Conservation (phyloP, 495 filamentous ascomycete species). For the Penicillium lividum region DNA sequence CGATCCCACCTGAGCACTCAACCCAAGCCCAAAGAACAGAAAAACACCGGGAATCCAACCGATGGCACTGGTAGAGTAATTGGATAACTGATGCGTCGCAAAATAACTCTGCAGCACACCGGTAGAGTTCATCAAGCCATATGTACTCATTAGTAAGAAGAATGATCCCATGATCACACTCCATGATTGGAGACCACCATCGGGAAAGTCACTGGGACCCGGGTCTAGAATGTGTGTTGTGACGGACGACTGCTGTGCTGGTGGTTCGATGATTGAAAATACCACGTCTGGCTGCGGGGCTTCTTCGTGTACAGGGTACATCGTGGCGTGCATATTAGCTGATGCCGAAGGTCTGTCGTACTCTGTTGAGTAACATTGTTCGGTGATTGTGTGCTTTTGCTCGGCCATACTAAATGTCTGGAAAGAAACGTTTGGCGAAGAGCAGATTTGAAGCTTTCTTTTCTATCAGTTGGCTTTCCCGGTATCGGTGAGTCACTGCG, state of each 20-base stretch:
- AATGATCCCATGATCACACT: conserved; percentile 66
- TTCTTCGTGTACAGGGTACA: conserved; percentile 10
- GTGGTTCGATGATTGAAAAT: conserved; percentile 27
- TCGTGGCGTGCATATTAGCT: not conserved
- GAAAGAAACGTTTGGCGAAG: not conserved
- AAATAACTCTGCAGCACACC: conserved; percentile 67
- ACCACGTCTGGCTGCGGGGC: conserved; percentile 14
- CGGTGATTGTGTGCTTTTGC: not conserved
- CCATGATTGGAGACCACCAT: conserved; percentile 62
- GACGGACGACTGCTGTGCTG: conserved; percentile 22
- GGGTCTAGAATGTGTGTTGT: conserved; percentile 19
- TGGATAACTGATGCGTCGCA: conserved; percentile 55
- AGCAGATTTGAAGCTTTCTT: not conserved
- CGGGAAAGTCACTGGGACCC: conserved; percentile 50
- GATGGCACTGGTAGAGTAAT: conserved; percentile 56
- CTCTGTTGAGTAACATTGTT: not conserved
- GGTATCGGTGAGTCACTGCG: conserved; percentile 13
- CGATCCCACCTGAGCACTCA: conserved; percentile 65
- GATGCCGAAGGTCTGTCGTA: not conserved
- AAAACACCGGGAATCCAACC: conserved; percentile 68
- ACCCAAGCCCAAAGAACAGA: conserved; percentile 61
- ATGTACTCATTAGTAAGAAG: conserved; percentile 59
- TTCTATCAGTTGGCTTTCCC: not conserved
- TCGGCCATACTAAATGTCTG: conserved; percentile 3
- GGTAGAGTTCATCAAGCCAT: conserved; percentile 62